These are phyloP conservation scores for Zychaea mexicana DNA, from an alignment of 371 early-diverging fungal genomes.

Conservation along the genomic window DNA sequence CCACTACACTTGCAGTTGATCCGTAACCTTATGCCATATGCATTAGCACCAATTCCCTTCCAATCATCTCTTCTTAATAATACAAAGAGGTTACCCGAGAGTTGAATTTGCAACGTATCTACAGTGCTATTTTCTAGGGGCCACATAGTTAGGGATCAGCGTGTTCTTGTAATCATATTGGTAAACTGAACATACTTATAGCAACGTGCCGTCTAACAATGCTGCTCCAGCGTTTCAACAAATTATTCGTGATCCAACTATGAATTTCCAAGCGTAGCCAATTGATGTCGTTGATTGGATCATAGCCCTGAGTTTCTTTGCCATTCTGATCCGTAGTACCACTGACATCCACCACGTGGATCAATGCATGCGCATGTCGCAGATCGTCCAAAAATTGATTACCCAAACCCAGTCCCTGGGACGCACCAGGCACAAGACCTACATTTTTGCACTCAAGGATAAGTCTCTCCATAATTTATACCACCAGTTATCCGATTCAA, in stretches of 20 bases:
- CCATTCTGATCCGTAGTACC: constrained; percentile 81
- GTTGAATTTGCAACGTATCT: constrained; percentile 63
- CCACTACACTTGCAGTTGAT: constrained; percentile 50
- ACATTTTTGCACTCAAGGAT: background rate
- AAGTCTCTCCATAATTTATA: background rate
- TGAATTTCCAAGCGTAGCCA: constrained; percentile 78
- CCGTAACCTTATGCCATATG: constrained; percentile 65
- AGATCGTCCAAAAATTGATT: constrained; percentile 83
- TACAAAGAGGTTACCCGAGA: constrained; percentile 27
- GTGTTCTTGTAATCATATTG: background rate
- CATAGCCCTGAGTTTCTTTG: constrained; percentile 78
- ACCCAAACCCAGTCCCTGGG: constrained; percentile 73
- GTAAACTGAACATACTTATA: constrained; percentile 31
- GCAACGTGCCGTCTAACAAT: constrained; percentile 70
- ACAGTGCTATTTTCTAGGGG: constrained; percentile 36
- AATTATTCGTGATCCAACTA: constrained; percentile 63
- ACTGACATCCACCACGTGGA: constrained; percentile 84
- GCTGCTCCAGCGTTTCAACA: constrained; percentile 66
- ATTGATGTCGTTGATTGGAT: constrained; percentile 80
- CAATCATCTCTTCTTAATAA: too few relatives aligned
- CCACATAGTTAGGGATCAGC: background rate
- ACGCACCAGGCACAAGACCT: constrained; percentile 83
- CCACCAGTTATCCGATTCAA: too few relatives aligned
- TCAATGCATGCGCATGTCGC: constrained; percentile 72
- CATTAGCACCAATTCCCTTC: constrained; percentile 11